phyloP scores from a whole-genome alignment of 768 basidiomycete species.

The Mycena vulgaris region DNA sequence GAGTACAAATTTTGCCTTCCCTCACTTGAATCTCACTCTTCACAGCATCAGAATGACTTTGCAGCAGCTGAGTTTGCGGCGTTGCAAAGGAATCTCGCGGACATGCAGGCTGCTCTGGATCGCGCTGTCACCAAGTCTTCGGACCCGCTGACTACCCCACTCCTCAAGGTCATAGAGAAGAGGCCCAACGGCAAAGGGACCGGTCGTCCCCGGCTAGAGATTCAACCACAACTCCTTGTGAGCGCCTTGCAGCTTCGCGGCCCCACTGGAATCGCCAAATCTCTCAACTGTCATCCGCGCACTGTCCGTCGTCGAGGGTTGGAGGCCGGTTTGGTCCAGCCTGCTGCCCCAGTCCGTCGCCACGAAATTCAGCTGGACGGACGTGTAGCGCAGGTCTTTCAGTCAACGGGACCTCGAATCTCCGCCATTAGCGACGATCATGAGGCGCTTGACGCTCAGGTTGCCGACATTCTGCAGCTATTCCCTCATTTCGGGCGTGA shows the following conservation, averaged over 20 bases:
- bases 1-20: background rate
- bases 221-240: constrained; percentile 37
- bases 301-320: constrained; percentile 44
- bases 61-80: background rate
- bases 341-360: constrained; percentile 39
- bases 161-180: background rate
- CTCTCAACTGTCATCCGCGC: constrained; percentile 37
- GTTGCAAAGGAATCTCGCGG: background rate
- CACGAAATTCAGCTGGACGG: constrained; percentile 31
- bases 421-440: constrained; percentile 40
- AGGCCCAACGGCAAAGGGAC: background rate
- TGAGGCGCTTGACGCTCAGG: constrained; percentile 33
- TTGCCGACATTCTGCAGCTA: background rate
- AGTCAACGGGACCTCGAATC: constrained; percentile 30
- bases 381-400: background rate
- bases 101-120: background rate
- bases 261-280: constrained; percentile 32
- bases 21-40: background rate
- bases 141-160: background rate
- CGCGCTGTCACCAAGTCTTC: background rate
- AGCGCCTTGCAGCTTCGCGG: too few relatives aligned
- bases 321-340: constrained; percentile 40
- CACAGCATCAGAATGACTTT: background rate
- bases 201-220: background rate
- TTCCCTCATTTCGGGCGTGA: constrained; percentile 12